These are phyloP conservation scores for Datura wrightii DNA, from an alignment of 257 asterid genomes.

Conservation along the genomic window DNA sequence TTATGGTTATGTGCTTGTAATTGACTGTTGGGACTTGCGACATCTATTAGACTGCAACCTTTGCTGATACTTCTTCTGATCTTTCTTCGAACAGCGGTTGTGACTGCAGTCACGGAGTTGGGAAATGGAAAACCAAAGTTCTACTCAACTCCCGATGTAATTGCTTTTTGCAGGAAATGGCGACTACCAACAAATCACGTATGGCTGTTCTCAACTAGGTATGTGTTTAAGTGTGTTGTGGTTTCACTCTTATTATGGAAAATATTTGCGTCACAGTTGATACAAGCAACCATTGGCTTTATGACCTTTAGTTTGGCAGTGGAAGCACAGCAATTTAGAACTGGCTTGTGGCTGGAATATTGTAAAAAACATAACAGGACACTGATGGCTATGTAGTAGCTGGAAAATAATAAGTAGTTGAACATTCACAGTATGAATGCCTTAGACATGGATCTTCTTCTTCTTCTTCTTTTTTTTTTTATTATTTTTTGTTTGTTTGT, in stretches of 20 bases:
- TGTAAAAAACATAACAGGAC: background rate
- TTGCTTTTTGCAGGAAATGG: constrained; percentile 92
- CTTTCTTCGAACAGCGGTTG: constrained; percentile 68
- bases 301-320: background rate
- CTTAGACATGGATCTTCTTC: background rate
- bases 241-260: background rate
- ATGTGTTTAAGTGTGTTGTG: constrained; percentile 6
- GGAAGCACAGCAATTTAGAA: background rate
- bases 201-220: constrained; percentile 98
- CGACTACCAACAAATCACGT: constrained; percentile 90
- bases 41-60: constrained; percentile 22
- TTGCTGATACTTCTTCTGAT: constrained; percentile 34
- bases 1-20: constrained; percentile 17
- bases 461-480: too few species aligned
- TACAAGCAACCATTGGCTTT: background rate
- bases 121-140: constrained; percentile 92
- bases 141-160: constrained; percentile 89
- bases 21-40: background rate
- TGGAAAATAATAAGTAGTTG: background rate
- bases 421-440: background rate
- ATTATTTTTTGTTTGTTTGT: too few species aligned
- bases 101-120: constrained; percentile 94
- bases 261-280: background rate
- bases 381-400: background rate
- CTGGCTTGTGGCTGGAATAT: background rate